Evolutionary conservation across 805 yeast species (phyloP).

Genomic region (Candida sithepensis): DNA sequence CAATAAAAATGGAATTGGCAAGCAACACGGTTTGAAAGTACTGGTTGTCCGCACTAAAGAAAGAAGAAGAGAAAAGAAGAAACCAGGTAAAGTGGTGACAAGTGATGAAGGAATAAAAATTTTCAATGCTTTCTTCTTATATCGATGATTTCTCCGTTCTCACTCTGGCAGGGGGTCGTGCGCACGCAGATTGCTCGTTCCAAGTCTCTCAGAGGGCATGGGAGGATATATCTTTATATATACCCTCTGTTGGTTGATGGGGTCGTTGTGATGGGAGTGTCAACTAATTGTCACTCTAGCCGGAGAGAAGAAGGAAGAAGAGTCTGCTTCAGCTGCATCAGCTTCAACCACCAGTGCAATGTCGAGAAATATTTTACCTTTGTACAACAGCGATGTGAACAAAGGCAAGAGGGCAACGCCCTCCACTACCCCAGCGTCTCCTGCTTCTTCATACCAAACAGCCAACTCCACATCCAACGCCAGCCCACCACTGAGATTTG

Average conservation of each 20-base stretch:
- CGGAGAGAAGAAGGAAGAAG: no score
- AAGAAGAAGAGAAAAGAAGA: slow-evolving; percentile 17
- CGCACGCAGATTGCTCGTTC: no score
- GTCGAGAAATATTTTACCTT: slow-evolving; percentile 16
- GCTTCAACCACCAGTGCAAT: no score
- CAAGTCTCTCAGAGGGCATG: not conserved
- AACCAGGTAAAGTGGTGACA: not conserved
- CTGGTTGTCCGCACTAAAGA: slow-evolving; percentile 72
- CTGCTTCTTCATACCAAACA: slow-evolving; percentile 1
- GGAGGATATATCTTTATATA: no score
- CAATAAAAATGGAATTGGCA: slow-evolving; percentile 31
- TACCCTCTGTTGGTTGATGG: no score
- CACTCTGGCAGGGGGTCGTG: not conserved
- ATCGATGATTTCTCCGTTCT: no score
- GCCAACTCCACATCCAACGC: not conserved
- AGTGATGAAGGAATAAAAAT: slow-evolving; percentile 5
- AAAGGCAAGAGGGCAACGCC: not conserved
- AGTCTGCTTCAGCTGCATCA: no score
- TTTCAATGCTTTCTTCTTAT: not conserved
- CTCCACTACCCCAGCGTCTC: not conserved
- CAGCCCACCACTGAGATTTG: slow-evolving; percentile 4
- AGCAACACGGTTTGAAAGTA: slow-evolving; percentile 72
- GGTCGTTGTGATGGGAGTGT: not conserved
- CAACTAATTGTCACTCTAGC: not conserved
- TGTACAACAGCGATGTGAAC: slow-evolving; percentile 12